Evolutionary conservation across 768 basidiomycete species (phyloP).

Genomic region (Clitopilus passeckerianus): DNA sequence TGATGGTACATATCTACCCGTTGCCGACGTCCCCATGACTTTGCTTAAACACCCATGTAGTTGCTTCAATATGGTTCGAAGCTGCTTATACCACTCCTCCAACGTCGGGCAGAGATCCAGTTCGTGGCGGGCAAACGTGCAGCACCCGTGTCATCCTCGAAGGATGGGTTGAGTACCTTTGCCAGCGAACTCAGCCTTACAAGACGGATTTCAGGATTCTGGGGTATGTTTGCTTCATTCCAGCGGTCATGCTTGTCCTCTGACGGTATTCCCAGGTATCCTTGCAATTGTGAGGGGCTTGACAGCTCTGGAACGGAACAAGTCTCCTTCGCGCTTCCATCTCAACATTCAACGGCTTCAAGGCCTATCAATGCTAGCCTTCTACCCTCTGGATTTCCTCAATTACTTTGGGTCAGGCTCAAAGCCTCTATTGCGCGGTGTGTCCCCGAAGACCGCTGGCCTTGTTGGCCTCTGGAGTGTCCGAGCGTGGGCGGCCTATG

Average conservation of each 20-base stretch:
- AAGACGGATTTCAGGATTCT: neutral
- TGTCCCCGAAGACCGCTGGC: neutral
- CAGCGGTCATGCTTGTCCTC: neutral
- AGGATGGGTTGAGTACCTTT: neutral
- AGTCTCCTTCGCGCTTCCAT: neutral
- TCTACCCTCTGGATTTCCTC: neutral
- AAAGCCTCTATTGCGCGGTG: neutral
- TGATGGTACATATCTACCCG: neutral
- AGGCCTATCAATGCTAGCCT: neutral
- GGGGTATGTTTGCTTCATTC: neutral
- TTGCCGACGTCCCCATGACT: neutral
- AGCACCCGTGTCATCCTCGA: neutral
- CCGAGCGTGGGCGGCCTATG: neutral
- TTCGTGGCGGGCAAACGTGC: neutral
- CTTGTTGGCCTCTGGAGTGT: neutral
- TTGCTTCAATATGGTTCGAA: neutral
- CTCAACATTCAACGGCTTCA: neutral
- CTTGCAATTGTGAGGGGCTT: neutral
- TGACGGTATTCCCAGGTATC: neutral
- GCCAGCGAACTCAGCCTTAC: neutral
- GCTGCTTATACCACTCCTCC: neutral
- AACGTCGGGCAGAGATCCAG: neutral
- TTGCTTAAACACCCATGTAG: neutral
- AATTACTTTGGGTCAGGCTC: neutral
- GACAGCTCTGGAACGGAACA: neutral